A percentile compares a stretch with the other conserved stretches of the same genome.
These are phyloP conservation scores for Aspergillus thermomutatus DNA, from an alignment of 2,329 filamentous ascomycete species.

Conservation along the genomic window DNA sequence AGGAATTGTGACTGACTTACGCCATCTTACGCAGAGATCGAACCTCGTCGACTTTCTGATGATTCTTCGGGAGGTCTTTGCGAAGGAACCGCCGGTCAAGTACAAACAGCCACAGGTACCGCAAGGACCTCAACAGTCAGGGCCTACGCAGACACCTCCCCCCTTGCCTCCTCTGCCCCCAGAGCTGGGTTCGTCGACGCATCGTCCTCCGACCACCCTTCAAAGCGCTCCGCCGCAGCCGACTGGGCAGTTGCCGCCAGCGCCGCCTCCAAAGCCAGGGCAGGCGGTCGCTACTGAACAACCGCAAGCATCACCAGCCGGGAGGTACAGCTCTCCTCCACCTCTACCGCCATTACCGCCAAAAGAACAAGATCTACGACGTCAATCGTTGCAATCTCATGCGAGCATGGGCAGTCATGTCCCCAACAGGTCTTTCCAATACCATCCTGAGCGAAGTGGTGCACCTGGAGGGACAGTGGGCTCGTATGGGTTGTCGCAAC, in stretches of 20 bases:
- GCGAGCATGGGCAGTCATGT: slow-evolving; percentile 5
- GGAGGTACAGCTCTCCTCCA: slow-evolving; percentile 29
- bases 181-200: slow-evolving; percentile 49
- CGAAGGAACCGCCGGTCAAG: slow-evolving; percentile 89
- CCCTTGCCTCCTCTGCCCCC: slow-evolving; percentile 70
- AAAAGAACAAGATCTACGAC: slow-evolving; percentile 23
- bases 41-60: slow-evolving; percentile 77
- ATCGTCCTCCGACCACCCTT: slow-evolving; percentile 31
- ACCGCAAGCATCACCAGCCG: slow-evolving; percentile 16
- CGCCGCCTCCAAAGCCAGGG: slow-evolving; percentile 38
- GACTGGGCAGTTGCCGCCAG: slow-evolving; percentile 26
- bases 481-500: slow-evolving; percentile 4
- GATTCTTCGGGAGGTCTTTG: slow-evolving; percentile 81
- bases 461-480: slow-evolving; percentile 13
- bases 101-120: slow-evolving; percentile 55
- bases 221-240: slow-evolving; percentile 11
- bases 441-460: slow-evolving; percentile 27
- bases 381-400: slow-evolving; percentile 11
- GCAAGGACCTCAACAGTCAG: slow-evolving; percentile 32
- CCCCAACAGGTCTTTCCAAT: slow-evolving; percentile 18
- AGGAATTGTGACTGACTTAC: neutral
- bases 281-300: slow-evolving; percentile 16
- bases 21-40: slow-evolving; percentile 59
- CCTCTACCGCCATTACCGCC: slow-evolving; percentile 39
- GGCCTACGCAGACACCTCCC: slow-evolving; percentile 51